Base-by-base conservation (phyloP, 179 eudicot genomes). In the Beta lomatogona region DNA sequence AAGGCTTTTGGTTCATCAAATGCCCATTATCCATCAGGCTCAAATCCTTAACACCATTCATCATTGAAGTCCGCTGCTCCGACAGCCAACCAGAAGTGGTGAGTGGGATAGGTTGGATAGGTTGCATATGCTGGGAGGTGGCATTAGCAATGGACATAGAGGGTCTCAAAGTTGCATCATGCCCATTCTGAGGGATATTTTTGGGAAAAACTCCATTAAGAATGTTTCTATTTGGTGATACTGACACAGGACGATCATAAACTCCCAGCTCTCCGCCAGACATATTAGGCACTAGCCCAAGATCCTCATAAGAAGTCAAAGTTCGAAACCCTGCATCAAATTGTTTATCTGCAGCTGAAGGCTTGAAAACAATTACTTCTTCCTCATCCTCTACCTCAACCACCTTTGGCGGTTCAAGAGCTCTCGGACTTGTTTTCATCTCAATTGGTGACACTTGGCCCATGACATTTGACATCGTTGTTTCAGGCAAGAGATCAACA, bases 331-430 rank as follows among this genome's bases (percentile, higher is more conserved):
- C 55, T 41, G 71, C 86, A 84, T 88, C 88, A 16, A 76, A 63
- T 60, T 82, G 88, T 76, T 90, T 91, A 78, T 94, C 96, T 77
- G 76, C 82, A 61, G 79, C 73, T 70, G 88, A 77, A 63, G 99
- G 98, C 90, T 90, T 92, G 79, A 97, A 96, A 67, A 97, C 93
- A 89, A 97, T 97, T 77, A 86, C 99, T 89, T 97, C 99, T 55
- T 94, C 99, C 78, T 92, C 98, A 57, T 96, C 99, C 80, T 92
- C 99, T 36, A 82, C 91, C 75, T 93, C 98, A 45, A 82, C 86
- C 53, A 80, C 52, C 68, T 76, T 88, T 28, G 74, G 78, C 28
- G 89, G 82, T 66, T 85, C 82, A 52, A 73, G 57, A 66, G 64
- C 73, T 65, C 76, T 81, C 45, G 65, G 70, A 70, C 72, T 78